Evolutionary conservation across 1,284 basidiomycete species (phyloP), one percentile per base, ranked within the genome.

Genomic region (Irpex sp.): DNA sequence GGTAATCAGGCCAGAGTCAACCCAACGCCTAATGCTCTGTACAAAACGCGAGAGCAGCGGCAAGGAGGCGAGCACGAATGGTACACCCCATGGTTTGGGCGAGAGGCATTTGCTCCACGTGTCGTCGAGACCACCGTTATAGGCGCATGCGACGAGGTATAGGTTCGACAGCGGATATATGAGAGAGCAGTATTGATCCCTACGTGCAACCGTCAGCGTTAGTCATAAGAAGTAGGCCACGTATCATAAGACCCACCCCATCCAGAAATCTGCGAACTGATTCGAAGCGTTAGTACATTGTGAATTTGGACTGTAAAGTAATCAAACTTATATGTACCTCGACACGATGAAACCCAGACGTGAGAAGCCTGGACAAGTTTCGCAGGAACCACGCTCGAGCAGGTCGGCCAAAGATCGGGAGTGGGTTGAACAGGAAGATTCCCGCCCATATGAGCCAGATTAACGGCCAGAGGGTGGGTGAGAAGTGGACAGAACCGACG

Each of bases 1-100:
- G 0, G 90, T 90, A 33, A 78, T 70, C 35, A 91, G 76, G 50
- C 79, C 78, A 6, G 92, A 93, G 73, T 97, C 95, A 46, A 76
- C 76, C 74, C 89, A 98, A 79, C 96, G 93, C 69, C 89, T 90
- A 50, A 97, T 70, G 74, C 93, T 94, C 74, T 98, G 96, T 9
- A 92, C 79, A 54, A 95, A 73, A 78, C 96, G 94, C 37, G 88
- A 78, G 0, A 92, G 61, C 13, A 90, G 80, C 0, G 94, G 93
- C 0, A 93, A 67, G 2, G 77, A 67, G 0, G 77, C 84, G 26
- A 91, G 76, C 1, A 83, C 68, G 66, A 85, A 88, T 5, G 83
- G 80, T 36, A 82, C 72, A n/a, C 78, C 83, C 91, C 90, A 93
- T 50, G 79, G 69, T 21, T 69, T 71, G 13, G 80, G 79, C 17